phyloP scores from a whole-genome alignment of 2,329 filamentous ascomycete species.

The Colletotrichum horii region DNA sequence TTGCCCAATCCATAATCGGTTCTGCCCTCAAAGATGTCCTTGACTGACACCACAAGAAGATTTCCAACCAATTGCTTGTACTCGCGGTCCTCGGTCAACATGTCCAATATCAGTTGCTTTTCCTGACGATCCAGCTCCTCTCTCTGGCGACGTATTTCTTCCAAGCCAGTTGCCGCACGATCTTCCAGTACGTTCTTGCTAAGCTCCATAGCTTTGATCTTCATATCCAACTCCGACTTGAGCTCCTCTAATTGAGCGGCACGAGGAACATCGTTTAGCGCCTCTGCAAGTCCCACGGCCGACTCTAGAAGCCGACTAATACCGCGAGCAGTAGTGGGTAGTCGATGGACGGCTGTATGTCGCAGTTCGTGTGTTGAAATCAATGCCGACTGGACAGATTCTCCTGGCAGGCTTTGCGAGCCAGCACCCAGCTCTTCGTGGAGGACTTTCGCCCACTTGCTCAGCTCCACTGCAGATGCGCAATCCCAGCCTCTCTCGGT shows the following conservation, averaged over 20 bases:
- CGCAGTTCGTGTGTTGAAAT: slow-evolving; percentile 21
- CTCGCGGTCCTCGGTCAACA: slow-evolving; percentile 31
- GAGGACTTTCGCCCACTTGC: slow-evolving; percentile 34
- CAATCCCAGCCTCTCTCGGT: slow-evolving; percentile 34
- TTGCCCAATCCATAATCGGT: neutral
- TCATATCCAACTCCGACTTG: slow-evolving; percentile 29
- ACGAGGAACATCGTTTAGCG: slow-evolving; percentile 32
- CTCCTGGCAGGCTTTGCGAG: slow-evolving; percentile 1
- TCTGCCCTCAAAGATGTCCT: neutral
- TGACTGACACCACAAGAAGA: slow-evolving; percentile 32
- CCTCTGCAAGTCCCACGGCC: slow-evolving; percentile 30
- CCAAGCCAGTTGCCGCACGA: slow-evolving; percentile 27
- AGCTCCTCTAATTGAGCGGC: slow-evolving; percentile 32
- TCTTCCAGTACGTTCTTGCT: slow-evolving; percentile 38
- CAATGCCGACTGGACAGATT: slow-evolving; percentile 14
- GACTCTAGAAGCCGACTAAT: slow-evolving; percentile 31
- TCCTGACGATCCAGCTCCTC: slow-evolving; percentile 41
- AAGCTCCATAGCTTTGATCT: slow-evolving; percentile 35
- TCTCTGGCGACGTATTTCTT: slow-evolving; percentile 35
- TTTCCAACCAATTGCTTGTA: slow-evolving; percentile 32
- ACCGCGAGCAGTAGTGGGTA: slow-evolving; percentile 28
- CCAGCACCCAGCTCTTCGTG: slow-evolving; percentile 23
- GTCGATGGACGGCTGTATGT: slow-evolving; percentile 37
- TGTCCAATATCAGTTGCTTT: slow-evolving; percentile 28
- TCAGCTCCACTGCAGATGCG: slow-evolving; percentile 39